These are phyloP conservation scores for Chaetomium strumarium DNA, from an alignment of 2,329 filamentous ascomycete species.

Conservation along the genomic window DNA sequence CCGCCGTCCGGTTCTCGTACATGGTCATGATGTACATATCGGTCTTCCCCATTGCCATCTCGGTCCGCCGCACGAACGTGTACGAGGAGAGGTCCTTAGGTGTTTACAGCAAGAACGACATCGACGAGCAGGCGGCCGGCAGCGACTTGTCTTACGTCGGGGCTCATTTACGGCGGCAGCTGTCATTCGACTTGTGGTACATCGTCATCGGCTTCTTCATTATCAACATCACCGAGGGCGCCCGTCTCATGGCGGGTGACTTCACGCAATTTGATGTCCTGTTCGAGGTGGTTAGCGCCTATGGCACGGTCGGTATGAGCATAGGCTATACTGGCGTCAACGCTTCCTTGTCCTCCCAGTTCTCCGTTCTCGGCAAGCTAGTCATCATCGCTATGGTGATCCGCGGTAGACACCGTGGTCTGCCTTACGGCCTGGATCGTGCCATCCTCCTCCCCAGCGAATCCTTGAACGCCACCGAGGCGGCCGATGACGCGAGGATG, in stretches of 20 bases:
- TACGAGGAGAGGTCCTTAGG: constrained; percentile 88
- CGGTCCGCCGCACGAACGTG: constrained; percentile 87
- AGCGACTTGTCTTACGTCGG: constrained; percentile 77
- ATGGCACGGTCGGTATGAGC: constrained; percentile 88
- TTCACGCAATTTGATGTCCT: constrained; percentile 66
- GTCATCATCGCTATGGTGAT: constrained; percentile 65
- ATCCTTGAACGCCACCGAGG: constrained; percentile 48
- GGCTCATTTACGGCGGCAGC: constrained; percentile 82
- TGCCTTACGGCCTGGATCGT: constrained; percentile 61
- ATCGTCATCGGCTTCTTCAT: constrained; percentile 92
- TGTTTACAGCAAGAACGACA: constrained; percentile 54
- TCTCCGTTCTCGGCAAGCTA: constrained; percentile 66
- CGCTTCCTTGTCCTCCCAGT: constrained; percentile 76
- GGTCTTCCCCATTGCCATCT: constrained; percentile 93
- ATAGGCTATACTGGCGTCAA: constrained; percentile 74
- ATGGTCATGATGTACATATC: constrained; percentile 99
- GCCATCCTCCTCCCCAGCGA: constrained; percentile 55
- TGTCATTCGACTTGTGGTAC: constrained; percentile 97
- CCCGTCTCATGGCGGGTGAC: constrained; percentile 52
- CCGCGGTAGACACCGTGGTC: constrained; percentile 61
- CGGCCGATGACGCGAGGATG: constrained; percentile 38
- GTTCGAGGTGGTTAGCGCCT: constrained; percentile 85
- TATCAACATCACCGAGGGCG: constrained; percentile 81
- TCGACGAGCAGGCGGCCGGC: constrained; percentile 42
- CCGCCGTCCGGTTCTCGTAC: constrained; percentile 89